Evolutionary conservation across 108 stramenopile species (phyloP), one percentile per base, ranked within the genome.

Genomic region (Conticribra weissflogii): DNA sequence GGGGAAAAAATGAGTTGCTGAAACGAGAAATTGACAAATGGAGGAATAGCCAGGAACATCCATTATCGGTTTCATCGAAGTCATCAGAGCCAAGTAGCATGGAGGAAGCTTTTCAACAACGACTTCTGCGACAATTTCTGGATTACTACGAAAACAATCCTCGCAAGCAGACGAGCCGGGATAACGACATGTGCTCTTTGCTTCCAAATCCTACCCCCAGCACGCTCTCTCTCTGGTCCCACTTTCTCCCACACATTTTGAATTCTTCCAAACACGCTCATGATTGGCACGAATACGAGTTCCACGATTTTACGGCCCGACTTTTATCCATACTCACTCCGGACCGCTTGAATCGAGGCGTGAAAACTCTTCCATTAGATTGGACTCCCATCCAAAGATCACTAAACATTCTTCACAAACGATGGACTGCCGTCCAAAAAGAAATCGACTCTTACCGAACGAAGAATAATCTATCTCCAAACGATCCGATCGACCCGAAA

Each of bases 311-410:
- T 23, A 78, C 69, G n/a, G 46, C 77, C 3, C 33, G 54, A 0
- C 52, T 78, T 5, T 53, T 71, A 0, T 46, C 61, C 8, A 44
- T 61, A 5, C 52, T 78, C 29, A 78, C 77, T 0, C 77, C 77
- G 15, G 77, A 78, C 57, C 27, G 77, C 60, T 52, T 78, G 29
- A 69, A 78, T 41, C 59, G 77, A 1, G 59, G 70, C 30, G 59
- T 78, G 21, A 78, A 78, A 32, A 78, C 77, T 18, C 47, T 78
- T 21, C 77, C 77, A 17, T 49, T 78, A 9, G 70, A 78, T 61
- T 78, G 77, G 77, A 66, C 64, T 3, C 77, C 77, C 1, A 65
- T 78, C 16, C 65, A 71, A 49, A 47, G 65, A 14, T 30, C 59
- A 19, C 22, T 78, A 21, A 59, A 66, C 53, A 52, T 78, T 1